Base-by-base conservation (phyloP, 805 yeast genomes). In the Dipodascus geniculatus region DNA sequence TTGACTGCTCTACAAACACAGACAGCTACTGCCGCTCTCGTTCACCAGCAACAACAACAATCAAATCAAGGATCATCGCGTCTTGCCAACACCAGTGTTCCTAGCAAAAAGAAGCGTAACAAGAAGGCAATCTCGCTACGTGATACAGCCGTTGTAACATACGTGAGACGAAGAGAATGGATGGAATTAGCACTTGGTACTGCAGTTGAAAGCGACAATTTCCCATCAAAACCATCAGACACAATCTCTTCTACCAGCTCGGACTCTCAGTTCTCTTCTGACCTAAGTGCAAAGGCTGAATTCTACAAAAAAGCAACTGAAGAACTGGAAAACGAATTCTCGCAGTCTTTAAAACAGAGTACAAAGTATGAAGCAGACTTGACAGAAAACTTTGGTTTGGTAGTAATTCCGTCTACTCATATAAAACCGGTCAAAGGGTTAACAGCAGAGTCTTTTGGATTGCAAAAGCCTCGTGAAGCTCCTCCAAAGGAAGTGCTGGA, bases 101-200 rank as follows among this genome's bases (percentile, higher is more conserved):
- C 44, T 6, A 14, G 44, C 14, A n/a, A 6, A n/a, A 38, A 38
- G 20, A n/a, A 14, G 6, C 4, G 4, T 38, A 38, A 16, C 11
- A 38, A 38, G 19, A 76, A 72, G 55, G 60, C 67, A 4, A 60
- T 72, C 38, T 68, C 73, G 8, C 63, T 73, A 33, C 62, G 75
- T 14, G 73, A 72, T 51, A 68, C 72, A n/a, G 69, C 74, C 17
- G 68, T 72, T 23, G 65, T 68, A 48, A 62, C 76, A 20, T 72
- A 68, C 52, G 70, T 71, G 16, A 61, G 74, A 20, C 73, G 72
- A 55, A 74, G 72, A 56, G 76, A 72, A 54, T 72, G 75, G 74
- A 68, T 72, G 60, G 73, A 69, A 55, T 68, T 68, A 31, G 65
- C 70, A 2, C 55, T 73, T 16, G 75, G 73, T 16, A 60, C 67